A percentile compares a stretch with the other conserved stretches of the same genome.
Conservation (phyloP, 129 eudicot species). For the Apium graveolens region DNA sequence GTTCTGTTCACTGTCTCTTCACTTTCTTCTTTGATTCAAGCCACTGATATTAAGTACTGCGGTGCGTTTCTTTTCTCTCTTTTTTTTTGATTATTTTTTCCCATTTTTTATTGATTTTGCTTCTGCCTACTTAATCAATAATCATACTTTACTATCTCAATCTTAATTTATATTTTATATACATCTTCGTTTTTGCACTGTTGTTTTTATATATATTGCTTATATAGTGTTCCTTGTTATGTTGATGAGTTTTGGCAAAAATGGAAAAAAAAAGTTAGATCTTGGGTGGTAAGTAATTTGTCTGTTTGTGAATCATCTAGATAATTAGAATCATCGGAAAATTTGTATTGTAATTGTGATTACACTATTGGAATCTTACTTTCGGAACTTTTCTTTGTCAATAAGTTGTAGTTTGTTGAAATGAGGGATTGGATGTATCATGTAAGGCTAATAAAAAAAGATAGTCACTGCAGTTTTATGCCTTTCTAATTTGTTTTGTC, state of each 20-base stretch:
- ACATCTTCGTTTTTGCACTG: neutral
- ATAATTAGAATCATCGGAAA: neutral
- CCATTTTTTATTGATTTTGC: neutral
- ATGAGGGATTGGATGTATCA: neutral
- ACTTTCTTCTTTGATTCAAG: conserved; percentile 21
- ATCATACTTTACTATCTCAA: neutral
- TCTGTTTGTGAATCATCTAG: neutral
- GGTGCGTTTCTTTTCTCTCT: conserved; percentile 33
- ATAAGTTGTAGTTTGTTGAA: neutral
- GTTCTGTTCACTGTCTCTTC: conserved; percentile 21
- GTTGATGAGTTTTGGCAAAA: neutral
- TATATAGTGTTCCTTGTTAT: neutral
- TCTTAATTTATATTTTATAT: neutral
- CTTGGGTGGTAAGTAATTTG: neutral
- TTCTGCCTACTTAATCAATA: neutral
- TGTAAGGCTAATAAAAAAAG: too few species aligned
- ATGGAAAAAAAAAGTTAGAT: neutral
- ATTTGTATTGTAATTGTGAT: neutral
- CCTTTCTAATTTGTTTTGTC: neutral
- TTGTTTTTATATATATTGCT: neutral
- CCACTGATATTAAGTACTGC: conserved; percentile 49
- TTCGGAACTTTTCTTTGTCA: neutral
- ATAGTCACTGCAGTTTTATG: neutral
- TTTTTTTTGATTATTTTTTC: neutral
- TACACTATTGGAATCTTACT: neutral